Base-by-base conservation (phyloP, 2,329 filamentous ascomycete genomes). In the Penicillium sp. region DNA sequence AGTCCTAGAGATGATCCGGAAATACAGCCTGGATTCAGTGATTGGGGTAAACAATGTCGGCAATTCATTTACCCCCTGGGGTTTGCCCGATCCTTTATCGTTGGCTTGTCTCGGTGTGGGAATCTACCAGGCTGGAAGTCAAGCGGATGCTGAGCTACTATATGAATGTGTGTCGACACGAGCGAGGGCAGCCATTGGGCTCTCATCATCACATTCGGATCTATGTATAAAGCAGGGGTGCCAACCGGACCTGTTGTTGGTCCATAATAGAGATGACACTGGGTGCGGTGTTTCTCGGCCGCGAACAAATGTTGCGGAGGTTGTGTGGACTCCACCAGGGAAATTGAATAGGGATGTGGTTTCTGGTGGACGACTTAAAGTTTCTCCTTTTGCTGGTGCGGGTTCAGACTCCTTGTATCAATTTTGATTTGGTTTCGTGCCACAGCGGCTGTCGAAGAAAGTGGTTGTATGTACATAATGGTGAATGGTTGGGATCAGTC, bases 31-130 rank as follows among this genome's bases (percentile, higher is more conserved):
- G 4, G 79, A 85, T 56, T 85, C 80, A 20, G 84, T 84, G 14
- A 79, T 90, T 5, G 82, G 85, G 2, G 79, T 89, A 37, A 90
- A 90, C 66, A 90, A 90, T 64, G 82, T 90, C 14, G 87, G 87
- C 18, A 90, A 90, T 66, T 86, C 87, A 0, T 90, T 90, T 64
- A 90, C 88, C 7, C 88, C 88, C 0, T 83, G 86, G 65, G 88
- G 87, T 0, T 84, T 77, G 18, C 85, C 82, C 38, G 88, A 90
- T 72, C 87, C 87, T 1, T 68, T 90, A 47, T 77, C 77, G 39
- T 73, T 89, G 42, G 86, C 86, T 20, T 84, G 81, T 61, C 73
- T 86, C 50, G 83, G 84, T 1, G 84, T 89, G 0, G 86, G 85
- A 0, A 66, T 90, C 4, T 90, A 90, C 65, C 86, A 89, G 58